These are phyloP conservation scores for Thuja plicata DNA, from an alignment of 83 land plant species.

Conservation along the genomic window DNA sequence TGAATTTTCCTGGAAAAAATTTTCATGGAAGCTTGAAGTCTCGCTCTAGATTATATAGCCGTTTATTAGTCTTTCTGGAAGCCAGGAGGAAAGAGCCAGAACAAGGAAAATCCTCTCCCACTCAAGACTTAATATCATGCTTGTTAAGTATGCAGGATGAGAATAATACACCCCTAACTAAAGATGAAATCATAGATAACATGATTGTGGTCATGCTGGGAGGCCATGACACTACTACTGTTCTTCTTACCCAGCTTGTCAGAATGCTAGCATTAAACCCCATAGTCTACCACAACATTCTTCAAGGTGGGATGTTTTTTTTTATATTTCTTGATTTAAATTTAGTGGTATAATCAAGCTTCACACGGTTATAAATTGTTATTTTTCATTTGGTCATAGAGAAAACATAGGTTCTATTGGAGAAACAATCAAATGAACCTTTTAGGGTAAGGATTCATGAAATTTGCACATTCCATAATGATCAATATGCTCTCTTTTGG, in stretches of 20 bases:
- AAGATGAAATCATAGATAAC: slow-evolving; percentile 30
- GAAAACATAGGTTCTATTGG: too few relatives aligned
- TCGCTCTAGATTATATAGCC: slow-evolving; percentile 5
- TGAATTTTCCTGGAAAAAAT: slow-evolving; percentile 41
- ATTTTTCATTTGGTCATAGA: too few relatives aligned
- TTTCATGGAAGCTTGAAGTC: slow-evolving; percentile 31
- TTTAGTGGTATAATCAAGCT: too few relatives aligned
- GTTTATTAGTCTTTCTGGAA: slow-evolving; percentile 8
- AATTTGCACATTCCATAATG: too few relatives aligned
- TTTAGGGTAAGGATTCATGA: too few relatives aligned
- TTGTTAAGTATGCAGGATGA: slow-evolving; percentile 24
- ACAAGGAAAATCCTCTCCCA: slow-evolving; percentile 10
- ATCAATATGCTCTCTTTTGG: too few relatives aligned
- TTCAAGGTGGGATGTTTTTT: slow-evolving; percentile 22
- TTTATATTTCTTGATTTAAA: too few relatives aligned
- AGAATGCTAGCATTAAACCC: slow-evolving; percentile 25
- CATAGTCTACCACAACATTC: slow-evolving; percentile 17
- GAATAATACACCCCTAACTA: slow-evolving; percentile 12
- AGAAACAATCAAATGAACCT: too few relatives aligned
- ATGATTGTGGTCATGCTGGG: slow-evolving; percentile 30
- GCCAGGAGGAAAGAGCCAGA: slow-evolving; percentile 21
- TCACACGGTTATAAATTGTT: too few relatives aligned
- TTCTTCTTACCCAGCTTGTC: slow-evolving; percentile 26
- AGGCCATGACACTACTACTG: slow-evolving; percentile 43
- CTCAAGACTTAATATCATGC: slow-evolving; percentile 42